Conservation (phyloP, 192 early-diverging fungal genomes). For the Fimicolochytrium jonesii region DNA sequence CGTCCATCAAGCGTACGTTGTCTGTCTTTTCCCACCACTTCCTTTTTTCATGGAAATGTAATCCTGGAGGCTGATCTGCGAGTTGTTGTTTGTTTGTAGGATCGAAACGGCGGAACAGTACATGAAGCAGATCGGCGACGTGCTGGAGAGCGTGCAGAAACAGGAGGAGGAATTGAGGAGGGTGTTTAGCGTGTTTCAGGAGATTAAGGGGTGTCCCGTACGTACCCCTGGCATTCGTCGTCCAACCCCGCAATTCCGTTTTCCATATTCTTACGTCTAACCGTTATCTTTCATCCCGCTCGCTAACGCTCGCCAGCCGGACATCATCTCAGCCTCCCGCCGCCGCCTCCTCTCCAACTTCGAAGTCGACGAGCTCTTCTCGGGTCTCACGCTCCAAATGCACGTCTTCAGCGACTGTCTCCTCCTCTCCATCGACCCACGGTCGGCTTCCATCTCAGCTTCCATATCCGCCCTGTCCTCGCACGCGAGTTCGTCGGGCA, state of each 20-base stretch:
- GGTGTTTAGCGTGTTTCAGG: constrained; percentile 16
- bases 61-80: neutral
- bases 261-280: too few relatives aligned
- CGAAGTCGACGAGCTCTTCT: constrained; percentile 22
- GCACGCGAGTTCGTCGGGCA: neutral
- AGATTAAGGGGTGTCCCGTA: constrained; percentile 25
- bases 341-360: constrained; percentile 12
- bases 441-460: too few relatives aligned
- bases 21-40: too few relatives aligned
- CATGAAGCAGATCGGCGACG: constrained; percentile 32
- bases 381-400: constrained; percentile 16
- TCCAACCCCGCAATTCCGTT: too few relatives aligned
- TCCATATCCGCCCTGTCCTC: neutral
- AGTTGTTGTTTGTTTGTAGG: neutral
- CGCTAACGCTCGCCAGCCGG: neutral
- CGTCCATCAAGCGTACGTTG: constrained; percentile 9
- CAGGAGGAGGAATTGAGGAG: constrained; percentile 29
- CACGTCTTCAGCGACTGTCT: constrained; percentile 30
- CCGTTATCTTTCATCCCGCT: too few relatives aligned
- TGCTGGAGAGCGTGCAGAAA: constrained; percentile 23
- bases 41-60: too few relatives aligned
- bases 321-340: constrained; percentile 26
- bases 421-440: constrained; percentile 17
- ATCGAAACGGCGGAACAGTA: constrained; percentile 30
- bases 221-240: too few relatives aligned